phyloP scores from a whole-genome alignment of 1,284 basidiomycete genomes.

The Moesziomyces antarcticus region DNA sequence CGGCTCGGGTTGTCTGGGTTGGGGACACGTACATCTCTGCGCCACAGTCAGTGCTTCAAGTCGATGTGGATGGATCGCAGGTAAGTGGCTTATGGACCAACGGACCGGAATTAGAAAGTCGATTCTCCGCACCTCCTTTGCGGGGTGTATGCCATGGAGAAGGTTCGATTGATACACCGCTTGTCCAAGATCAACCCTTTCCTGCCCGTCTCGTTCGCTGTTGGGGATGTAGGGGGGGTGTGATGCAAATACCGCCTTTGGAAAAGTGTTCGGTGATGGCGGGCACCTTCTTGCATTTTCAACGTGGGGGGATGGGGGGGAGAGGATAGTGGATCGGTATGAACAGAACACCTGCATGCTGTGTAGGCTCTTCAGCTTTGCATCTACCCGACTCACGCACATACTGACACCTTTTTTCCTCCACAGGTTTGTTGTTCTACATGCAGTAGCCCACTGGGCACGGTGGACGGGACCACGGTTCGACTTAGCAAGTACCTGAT shows the following conservation, averaged over 20 bases:
- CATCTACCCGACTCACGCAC: constrained; percentile 32
- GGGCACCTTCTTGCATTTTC: too few species aligned
- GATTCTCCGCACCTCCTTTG: neutral
- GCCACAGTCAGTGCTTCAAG: neutral
- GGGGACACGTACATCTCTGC: constrained; percentile 39
- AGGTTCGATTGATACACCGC: too few species aligned
- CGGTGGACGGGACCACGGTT: neutral
- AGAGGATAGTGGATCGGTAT: constrained; percentile 14
- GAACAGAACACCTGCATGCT: constrained; percentile 46
- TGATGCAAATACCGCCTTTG: too few species aligned
- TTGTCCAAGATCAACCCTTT: too few species aligned
- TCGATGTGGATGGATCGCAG: neutral
- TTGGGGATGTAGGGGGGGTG: too few species aligned
- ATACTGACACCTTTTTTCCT: neutral
- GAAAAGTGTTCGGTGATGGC: constrained; percentile 7
- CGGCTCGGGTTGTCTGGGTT: too few species aligned
- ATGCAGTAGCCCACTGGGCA: constrained; percentile 5
- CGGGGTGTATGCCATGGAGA: too few species aligned
- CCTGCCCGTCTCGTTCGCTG: too few species aligned
- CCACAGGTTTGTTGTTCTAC: neutral
- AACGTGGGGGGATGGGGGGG: neutral
- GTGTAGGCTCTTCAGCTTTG: constrained; percentile 15
- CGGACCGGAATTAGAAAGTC: neutral
- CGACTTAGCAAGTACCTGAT: constrained; percentile 26
- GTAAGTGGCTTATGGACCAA: constrained; percentile 18